These are phyloP conservation scores for Arbutus unedo DNA, from an alignment of 148 eudicot species.

Conservation along the genomic window DNA sequence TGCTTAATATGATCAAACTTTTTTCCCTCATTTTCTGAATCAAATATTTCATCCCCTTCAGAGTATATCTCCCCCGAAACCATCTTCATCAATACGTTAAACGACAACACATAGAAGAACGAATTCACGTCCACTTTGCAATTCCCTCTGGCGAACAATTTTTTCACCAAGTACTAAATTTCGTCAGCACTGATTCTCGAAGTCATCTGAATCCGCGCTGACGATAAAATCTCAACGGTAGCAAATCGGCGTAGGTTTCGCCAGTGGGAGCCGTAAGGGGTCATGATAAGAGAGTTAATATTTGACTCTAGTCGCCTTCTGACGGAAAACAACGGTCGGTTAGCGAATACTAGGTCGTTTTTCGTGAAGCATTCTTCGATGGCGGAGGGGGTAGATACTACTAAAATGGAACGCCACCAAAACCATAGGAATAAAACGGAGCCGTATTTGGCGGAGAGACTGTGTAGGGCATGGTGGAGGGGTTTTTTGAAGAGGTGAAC, in stretches of 20 bases:
- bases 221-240: not conserved
- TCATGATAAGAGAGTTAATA: not conserved
- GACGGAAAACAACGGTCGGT: not conserved
- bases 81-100: not conserved
- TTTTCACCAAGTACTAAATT: not conserved
- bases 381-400: not conserved
- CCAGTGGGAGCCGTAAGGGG: not conserved
- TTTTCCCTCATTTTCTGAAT: not conserved
- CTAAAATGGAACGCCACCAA: not conserved
- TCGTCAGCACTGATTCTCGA: not conserved
- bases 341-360: not conserved
- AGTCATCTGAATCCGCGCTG: not conserved
- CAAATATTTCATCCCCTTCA: slow-evolving; percentile 3
- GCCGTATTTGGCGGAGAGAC: not conserved
- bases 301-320: not conserved
- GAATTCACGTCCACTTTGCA: not conserved
- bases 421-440: not conserved
- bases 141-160: not conserved
- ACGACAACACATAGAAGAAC: not conserved
- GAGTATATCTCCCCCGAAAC: not conserved
- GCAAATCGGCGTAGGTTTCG: not conserved
- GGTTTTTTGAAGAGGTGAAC: not conserved
- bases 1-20: not conserved
- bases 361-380: not conserved
- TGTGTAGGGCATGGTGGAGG: not conserved